phyloP scores from a whole-genome alignment of 2,329 filamentous ascomycete genomes.

The Fusarium avenaceum region DNA sequence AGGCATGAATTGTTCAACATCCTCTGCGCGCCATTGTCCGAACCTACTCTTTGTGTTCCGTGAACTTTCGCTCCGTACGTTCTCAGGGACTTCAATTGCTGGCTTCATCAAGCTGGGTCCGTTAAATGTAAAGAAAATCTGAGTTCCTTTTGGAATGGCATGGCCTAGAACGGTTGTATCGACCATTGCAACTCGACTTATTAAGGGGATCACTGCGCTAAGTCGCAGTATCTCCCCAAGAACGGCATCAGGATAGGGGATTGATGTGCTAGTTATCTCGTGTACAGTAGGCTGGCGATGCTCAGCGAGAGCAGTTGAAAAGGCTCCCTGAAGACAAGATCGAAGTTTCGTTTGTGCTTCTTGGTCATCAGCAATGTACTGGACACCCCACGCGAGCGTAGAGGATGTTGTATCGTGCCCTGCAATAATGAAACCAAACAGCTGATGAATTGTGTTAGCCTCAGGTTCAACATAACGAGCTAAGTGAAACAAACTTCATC shows the following conservation, averaged over 20 bases:
- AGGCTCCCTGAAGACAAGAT: neutral
- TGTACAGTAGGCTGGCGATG: neutral
- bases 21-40: neutral
- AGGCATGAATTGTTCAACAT: neutral
- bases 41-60: neutral
- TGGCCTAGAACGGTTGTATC: conserved; percentile 1
- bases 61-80: neutral
- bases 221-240: neutral
- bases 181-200: neutral
- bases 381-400: neutral
- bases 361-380: neutral
- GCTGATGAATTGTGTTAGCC: neutral
- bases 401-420: conserved; percentile 1
- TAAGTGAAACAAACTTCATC: neutral
- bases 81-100: neutral
- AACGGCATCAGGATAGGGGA: neutral
- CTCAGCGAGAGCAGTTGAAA: neutral
- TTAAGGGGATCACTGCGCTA: neutral
- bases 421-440: neutral
- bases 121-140: neutral
- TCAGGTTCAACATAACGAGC: too few species aligned
- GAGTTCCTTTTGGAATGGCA: neutral
- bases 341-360: neutral
- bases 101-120: neutral
- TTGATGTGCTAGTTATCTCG: neutral